phyloP scores from a whole-genome alignment of 2,329 filamentous ascomycete genomes.

The Aspergillus hiratsukae region DNA sequence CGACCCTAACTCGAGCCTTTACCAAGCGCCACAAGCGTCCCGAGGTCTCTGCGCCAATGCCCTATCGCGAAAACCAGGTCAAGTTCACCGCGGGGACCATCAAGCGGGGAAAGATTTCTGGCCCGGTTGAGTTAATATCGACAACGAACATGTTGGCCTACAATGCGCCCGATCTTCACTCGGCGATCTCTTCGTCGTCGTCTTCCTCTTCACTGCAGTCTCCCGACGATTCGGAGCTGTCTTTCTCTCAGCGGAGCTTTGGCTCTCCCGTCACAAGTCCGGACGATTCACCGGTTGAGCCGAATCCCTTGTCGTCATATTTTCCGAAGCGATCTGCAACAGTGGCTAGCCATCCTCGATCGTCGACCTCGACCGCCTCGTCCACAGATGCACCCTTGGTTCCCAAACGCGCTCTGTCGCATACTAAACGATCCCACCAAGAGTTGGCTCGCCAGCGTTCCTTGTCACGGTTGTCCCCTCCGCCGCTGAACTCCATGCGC shows the following conservation, averaged over 20 bases:
- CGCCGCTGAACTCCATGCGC: slow-evolving; percentile 35
- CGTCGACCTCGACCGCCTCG: slow-evolving; percentile 42
- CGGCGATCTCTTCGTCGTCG: slow-evolving; percentile 44
- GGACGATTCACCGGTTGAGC: slow-evolving; percentile 46
- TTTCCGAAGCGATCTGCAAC: slow-evolving; percentile 68
- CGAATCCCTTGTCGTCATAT: slow-evolving; percentile 54
- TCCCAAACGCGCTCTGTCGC: slow-evolving; percentile 74
- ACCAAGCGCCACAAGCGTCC: slow-evolving; percentile 46
- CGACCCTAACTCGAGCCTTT: slow-evolving; percentile 42
- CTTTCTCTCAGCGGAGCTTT: slow-evolving; percentile 44
- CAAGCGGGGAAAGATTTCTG: slow-evolving; percentile 63
- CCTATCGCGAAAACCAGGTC: slow-evolving; percentile 41
- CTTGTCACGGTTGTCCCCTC: slow-evolving; percentile 48
- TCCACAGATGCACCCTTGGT: slow-evolving; percentile 60
- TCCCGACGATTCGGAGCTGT: slow-evolving; percentile 65
- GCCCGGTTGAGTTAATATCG: slow-evolving; percentile 78
- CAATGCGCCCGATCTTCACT: slow-evolving; percentile 77
- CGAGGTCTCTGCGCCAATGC: slow-evolving; percentile 43
- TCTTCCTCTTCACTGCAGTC: slow-evolving; percentile 53
- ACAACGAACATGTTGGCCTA: slow-evolving; percentile 96
- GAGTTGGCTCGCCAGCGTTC: slow-evolving; percentile 67
- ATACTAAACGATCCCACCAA: slow-evolving; percentile 84
- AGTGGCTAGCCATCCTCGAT: slow-evolving; percentile 54
- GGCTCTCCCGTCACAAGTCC: slow-evolving; percentile 48
- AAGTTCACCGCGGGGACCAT: slow-evolving; percentile 44